Evolutionary conservation across 495 filamentous ascomycete species (phyloP), one percentile per base, ranked within the genome.

Genomic region (Neurospora sp.): DNA sequence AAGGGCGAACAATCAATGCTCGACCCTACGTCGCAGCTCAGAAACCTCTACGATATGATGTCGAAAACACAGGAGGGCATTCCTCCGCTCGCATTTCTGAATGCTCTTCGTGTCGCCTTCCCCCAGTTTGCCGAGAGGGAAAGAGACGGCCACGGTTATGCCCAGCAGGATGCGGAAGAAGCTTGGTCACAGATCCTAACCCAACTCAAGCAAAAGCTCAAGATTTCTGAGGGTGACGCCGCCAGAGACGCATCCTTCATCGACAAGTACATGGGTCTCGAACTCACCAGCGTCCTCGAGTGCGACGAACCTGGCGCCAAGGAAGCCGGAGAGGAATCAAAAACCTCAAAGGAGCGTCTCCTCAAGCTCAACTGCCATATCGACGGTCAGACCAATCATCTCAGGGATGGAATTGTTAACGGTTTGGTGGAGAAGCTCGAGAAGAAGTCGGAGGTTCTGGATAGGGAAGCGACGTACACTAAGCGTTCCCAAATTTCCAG

Each of bases 81-180:
- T 75, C 89, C 92, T 5, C 96, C 96, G 3, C 83, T 96, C 70
- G 87, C 90, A 80, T 98, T 99, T 76, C 85, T 99, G 69, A 89
- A 92, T 75, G 89, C 94, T 16, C 86, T 99, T 20, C 90, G 94
- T 53, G 87, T 84, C 9, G 85, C 89, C 0, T 98, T 92, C 76
- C 96, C 96, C n/a, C 96, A 98, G 79, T 99, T 99, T 75, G 94
- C 93, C 27, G 93, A 99, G 82, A 87, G 87, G 74, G 88, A 92
- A 35, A 92, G 91, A 75, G 90, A 90, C 40, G 93, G 93, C 0
- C 86, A 90, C 65, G 94, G 93, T 3, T 98, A 89, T 78, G 93
- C 95, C 8, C 96, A 99, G 78, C 96, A 99, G 82, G 96, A 99
- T 84, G 96, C 96, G 2, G 96, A 99, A 78, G 96, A 99, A 80